These are phyloP conservation scores for Ciborinia camelliae DNA, from an alignment of 2,329 filamentous ascomycete genomes.

Conservation along the genomic window DNA sequence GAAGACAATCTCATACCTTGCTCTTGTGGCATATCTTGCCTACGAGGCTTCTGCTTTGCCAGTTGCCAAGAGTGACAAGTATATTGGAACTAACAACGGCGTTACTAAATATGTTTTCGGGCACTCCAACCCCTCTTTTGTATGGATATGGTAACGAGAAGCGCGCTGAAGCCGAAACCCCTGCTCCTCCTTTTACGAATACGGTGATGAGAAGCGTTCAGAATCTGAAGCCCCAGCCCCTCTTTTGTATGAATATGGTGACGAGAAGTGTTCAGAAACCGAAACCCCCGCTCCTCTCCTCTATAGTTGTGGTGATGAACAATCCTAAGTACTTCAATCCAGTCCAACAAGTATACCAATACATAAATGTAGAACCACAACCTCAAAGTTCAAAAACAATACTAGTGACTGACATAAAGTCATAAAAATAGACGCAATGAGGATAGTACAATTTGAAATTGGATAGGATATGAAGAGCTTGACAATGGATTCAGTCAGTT, in stretches of 20 bases:
- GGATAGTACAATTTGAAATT: background rate
- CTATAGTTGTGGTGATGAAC: too few relatives aligned
- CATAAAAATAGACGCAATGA: background rate
- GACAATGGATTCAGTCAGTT: background rate
- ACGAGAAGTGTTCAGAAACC: too few relatives aligned
- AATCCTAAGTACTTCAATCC: background rate
- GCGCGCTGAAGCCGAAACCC: background rate
- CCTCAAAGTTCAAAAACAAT: background rate
- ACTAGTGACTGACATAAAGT: background rate
- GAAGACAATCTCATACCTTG: background rate
- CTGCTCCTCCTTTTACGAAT: background rate
- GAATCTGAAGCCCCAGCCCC: fast-evolving
- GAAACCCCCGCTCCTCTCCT: too few relatives aligned
- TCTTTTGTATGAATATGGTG: fast-evolving
- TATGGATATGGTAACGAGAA: too few relatives aligned
- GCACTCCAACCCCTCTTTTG: too few relatives aligned
- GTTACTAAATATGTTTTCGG: background rate
- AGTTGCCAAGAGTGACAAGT: background rate
- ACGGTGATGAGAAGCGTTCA: background rate
- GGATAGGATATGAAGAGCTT: background rate
- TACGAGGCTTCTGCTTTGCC: background rate
- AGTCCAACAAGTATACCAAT: too few relatives aligned
- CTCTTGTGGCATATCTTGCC: background rate
- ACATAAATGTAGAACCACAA: too few relatives aligned
- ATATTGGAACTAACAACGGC: background rate